These are phyloP conservation scores for Cryphonectria carpinicola DNA, from an alignment of 2,329 filamentous ascomycete genomes.

Conservation along the genomic window DNA sequence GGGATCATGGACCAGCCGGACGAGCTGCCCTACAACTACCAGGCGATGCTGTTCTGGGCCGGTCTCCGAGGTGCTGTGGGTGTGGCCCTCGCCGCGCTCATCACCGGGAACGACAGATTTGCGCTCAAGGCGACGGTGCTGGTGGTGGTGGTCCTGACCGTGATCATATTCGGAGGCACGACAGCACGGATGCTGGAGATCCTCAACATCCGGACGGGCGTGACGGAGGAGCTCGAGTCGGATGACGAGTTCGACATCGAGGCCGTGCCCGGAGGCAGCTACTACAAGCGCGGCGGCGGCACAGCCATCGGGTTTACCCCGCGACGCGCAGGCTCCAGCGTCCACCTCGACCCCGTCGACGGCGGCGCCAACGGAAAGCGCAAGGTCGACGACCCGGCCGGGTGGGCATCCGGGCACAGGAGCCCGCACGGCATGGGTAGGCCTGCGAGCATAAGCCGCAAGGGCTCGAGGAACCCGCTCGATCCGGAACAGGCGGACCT, in stretches of 20 bases:
- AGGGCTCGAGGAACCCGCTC: slow-evolving; percentile 50
- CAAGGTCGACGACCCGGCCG: slow-evolving; percentile 35
- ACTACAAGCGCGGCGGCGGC: slow-evolving; percentile 70
- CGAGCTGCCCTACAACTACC: slow-evolving; percentile 91
- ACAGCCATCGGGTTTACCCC: slow-evolving; percentile 78
- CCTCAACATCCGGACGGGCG: slow-evolving; percentile 91
- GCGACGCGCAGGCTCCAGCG: slow-evolving; percentile 64
- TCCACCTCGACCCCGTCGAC: slow-evolving; percentile 57
- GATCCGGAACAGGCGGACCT: slow-evolving; percentile 62
- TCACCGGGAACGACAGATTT: slow-evolving; percentile 79
- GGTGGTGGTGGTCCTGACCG: slow-evolving; percentile 93
- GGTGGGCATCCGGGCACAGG: slow-evolving; percentile 58
- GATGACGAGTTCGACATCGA: slow-evolving; percentile 99
- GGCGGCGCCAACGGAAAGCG: slow-evolving; percentile 32
- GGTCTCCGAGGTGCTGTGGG: slow-evolving; percentile 94
- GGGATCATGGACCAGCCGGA: slow-evolving; percentile 75
- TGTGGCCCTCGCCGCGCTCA: slow-evolving; percentile 87
- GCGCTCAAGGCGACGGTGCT: slow-evolving; percentile 93
- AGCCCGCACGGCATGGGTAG: slow-evolving; percentile 52
- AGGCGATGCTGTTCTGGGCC: slow-evolving; percentile 99
- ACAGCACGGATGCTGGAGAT: slow-evolving; percentile 98
- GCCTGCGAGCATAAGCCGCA: slow-evolving; percentile 56
- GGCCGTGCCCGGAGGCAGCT: slow-evolving; percentile 69
- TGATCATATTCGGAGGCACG: slow-evolving; percentile 98
- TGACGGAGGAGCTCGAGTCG: slow-evolving; percentile 95